These are phyloP conservation scores for Penicillium mononematosum DNA, from an alignment of 495 filamentous ascomycete genomes.

Conservation along the genomic window DNA sequence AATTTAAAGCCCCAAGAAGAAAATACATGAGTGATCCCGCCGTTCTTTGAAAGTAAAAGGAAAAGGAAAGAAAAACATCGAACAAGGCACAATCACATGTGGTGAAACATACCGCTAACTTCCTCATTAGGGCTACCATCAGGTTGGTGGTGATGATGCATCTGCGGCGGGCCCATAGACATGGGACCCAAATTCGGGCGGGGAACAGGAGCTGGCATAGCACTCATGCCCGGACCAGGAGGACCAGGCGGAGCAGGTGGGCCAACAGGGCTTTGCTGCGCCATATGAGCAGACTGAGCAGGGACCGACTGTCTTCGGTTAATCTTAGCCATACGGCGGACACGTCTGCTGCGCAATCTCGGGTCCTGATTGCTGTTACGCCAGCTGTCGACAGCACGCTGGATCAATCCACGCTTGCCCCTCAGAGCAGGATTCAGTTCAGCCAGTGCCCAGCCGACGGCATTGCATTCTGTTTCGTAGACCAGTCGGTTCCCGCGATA, in stretches of 20 bases:
- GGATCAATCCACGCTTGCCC: constrained; percentile 92
- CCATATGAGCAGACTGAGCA: constrained; percentile 47
- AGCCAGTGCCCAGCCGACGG: constrained; percentile 94
- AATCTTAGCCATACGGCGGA: constrained; percentile 93
- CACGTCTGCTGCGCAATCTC: constrained; percentile 81
- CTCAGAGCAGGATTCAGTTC: constrained; percentile 86
- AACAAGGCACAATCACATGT: constrained; percentile 52
- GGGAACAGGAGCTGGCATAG: constrained; percentile 46
- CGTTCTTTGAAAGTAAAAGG: constrained; percentile 18
- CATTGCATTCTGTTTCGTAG: constrained; percentile 98
- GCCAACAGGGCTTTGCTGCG: constrained; percentile 51
- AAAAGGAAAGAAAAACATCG: constrained; percentile 20
- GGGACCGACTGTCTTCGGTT: constrained; percentile 65
- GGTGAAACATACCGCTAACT: constrained; percentile 93
- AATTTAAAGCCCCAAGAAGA: constrained; percentile 10
- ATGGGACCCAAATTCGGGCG: constrained; percentile 55
- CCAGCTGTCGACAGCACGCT: constrained; percentile 97
- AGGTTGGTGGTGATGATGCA: constrained; percentile 78
- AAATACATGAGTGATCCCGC: constrained; percentile 22
- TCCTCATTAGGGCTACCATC: constrained; percentile 77
- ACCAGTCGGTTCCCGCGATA: constrained; percentile 92
- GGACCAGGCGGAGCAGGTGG: constrained; percentile 49
- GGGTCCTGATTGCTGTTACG: constrained; percentile 97
- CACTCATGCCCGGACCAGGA: constrained; percentile 15
- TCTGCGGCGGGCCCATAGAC: constrained; percentile 63